Conservation (phyloP, 2,329 filamentous ascomycete genomes). For the Stemphylium vesicarium region DNA sequence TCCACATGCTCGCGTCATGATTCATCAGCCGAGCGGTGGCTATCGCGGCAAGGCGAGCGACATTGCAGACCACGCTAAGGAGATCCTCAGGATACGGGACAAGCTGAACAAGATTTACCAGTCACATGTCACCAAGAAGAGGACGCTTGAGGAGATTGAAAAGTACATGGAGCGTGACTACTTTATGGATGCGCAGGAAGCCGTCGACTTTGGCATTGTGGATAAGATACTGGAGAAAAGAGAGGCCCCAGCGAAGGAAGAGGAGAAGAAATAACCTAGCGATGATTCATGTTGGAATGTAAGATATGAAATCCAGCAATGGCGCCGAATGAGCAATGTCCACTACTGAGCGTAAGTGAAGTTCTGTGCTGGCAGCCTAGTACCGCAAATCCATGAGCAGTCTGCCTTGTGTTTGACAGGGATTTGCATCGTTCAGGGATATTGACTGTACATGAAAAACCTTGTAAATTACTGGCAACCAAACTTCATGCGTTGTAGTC, state of each 20-base stretch:
- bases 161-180: constrained; percentile 97
- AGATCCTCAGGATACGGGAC: constrained; percentile 85
- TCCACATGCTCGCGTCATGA: constrained; percentile 95
- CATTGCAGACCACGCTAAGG: constrained; percentile 95
- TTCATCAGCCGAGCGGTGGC: constrained; percentile 89
- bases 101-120: constrained; percentile 92
- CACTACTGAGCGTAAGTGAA: not conserved
- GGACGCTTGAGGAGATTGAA: constrained; percentile 82
- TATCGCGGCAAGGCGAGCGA: constrained; percentile 74
- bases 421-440: too few species aligned
- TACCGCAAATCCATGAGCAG: too few species aligned
- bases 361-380: not conserved
- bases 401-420: too few species aligned
- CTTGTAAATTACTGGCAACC: not conserved
- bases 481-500: too few species aligned
- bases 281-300: not conserved
- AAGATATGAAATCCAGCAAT: not conserved
- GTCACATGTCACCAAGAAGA: constrained; percentile 79
- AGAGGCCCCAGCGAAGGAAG: constrained; percentile 52
- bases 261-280: constrained; percentile 21
- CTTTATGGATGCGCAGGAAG: constrained; percentile 88
- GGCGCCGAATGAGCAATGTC: not conserved
- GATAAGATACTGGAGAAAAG: constrained; percentile 82
- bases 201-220: constrained; percentile 86
- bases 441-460: not conserved